phyloP scores from a whole-genome alignment of 2,329 filamentous ascomycete species.

The Microsporum ferrugineum region DNA sequence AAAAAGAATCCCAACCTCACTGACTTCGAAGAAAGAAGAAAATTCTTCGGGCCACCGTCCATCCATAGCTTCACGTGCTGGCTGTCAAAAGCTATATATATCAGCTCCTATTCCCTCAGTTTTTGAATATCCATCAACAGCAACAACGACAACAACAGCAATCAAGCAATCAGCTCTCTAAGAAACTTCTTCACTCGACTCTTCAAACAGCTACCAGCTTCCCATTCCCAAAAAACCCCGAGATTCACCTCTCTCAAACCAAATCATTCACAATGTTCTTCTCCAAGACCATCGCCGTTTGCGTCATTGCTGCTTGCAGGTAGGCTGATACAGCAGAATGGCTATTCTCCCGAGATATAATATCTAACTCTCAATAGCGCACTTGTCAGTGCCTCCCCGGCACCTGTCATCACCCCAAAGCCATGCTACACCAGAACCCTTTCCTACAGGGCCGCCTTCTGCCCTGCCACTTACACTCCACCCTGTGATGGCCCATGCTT shows the following conservation, averaged over 20 bases:
- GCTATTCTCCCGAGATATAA: neutral
- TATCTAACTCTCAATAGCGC: neutral
- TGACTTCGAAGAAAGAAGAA: neutral
- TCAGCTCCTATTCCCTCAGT: neutral
- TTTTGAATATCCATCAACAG: neutral
- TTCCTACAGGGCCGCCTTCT: neutral
- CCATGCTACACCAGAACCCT: constrained; percentile 1
- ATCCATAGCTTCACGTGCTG: neutral
- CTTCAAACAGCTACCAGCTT: neutral
- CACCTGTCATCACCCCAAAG: neutral
- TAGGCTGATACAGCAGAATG: neutral
- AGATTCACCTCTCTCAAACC: neutral
- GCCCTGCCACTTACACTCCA: constrained; percentile 1
- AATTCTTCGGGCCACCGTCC: neutral
- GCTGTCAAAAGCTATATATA: neutral
- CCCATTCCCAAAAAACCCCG: neutral
- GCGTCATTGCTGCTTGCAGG: neutral
- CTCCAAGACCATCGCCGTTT: neutral
- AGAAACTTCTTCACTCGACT: neutral
- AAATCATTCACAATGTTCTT: constrained; percentile 2
- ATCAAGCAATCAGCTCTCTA: neutral
- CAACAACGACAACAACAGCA: neutral
- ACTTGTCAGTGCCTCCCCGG: neutral
- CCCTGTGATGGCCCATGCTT: constrained; percentile 5
- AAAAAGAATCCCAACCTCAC: neutral